A percentile compares a stretch with the other conserved stretches of the same genome.
These are phyloP conservation scores for Cyberlindnera amylophila DNA, from an alignment of 805 yeast species.

Conservation along the genomic window DNA sequence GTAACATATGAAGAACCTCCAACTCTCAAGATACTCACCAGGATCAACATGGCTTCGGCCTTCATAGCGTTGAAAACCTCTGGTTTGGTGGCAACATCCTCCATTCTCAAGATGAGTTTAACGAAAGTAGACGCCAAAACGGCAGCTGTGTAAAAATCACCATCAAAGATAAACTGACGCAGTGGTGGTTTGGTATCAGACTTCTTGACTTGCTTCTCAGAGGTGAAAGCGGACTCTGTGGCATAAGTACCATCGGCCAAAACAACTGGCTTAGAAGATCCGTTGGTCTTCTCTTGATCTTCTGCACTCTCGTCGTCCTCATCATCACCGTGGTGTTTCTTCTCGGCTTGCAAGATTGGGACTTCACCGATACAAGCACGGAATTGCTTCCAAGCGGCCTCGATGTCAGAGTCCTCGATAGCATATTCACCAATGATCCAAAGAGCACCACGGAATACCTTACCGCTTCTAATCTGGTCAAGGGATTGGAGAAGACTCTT, in stretches of 20 bases:
- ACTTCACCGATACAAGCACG: conserved; percentile 84
- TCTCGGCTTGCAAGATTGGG: conserved; percentile 79
- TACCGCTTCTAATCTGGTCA: conserved; percentile 73
- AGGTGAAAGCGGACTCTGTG: conserved; percentile 78
- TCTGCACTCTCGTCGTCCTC: conserved; percentile 34
- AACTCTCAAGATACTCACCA: conserved; percentile 87
- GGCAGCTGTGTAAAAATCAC: conserved; percentile 88
- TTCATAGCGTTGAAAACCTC: conserved; percentile 73
- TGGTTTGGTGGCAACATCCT: conserved; percentile 49
- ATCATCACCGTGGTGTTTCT: conserved; percentile 38
- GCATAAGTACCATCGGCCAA: conserved; percentile 99
- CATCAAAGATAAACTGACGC: conserved; percentile 75
- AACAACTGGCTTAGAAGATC: conserved; percentile 66
- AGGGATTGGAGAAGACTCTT: conserved; percentile 58
- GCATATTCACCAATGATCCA: conserved; percentile 97
- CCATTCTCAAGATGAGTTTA: conserved; percentile 77
- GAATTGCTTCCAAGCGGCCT: conserved; percentile 82
- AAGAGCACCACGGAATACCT: conserved; percentile 87
- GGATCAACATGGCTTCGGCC: conserved; percentile 90
- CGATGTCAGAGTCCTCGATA: conserved; percentile 63
- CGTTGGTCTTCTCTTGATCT: conserved; percentile 28
- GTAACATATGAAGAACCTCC: conserved; percentile 71
- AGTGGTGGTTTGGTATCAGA: conserved; percentile 60
- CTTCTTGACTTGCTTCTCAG: conserved; percentile 36
- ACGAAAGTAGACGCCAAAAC: conserved; percentile 85